Percentiles rank a stretch among this genome's conserved stretches.
Conservation (phyloP, 2,329 filamentous ascomycete species). For the Hirsutella rhossiliensis region DNA sequence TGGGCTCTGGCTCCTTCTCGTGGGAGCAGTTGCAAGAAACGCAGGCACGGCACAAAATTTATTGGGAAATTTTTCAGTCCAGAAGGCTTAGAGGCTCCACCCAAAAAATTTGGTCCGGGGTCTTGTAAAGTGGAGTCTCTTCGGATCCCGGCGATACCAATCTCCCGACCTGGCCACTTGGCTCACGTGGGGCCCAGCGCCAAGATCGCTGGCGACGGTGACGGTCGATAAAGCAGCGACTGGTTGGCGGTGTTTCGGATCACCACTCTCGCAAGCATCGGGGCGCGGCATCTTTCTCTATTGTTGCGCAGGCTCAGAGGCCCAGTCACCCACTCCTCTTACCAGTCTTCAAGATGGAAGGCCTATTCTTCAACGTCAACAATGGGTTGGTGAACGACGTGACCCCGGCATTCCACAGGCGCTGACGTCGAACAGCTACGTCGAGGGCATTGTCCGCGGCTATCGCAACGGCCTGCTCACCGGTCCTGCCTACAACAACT, state of each 20-base stretch:
- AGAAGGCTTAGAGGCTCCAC: slow-evolving; percentile 22
- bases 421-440: slow-evolving; percentile 51
- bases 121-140: slow-evolving; percentile 14
- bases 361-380: slow-evolving; percentile 87
- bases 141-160: slow-evolving; percentile 10
- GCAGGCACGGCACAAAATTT: not conserved
- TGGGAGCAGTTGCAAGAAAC: slow-evolving; percentile 19
- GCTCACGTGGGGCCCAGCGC: slow-evolving; percentile 9
- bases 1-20: slow-evolving; percentile 21
- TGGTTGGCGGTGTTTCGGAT: not conserved
- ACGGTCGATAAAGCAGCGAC: not conserved
- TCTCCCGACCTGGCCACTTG: slow-evolving; percentile 10
- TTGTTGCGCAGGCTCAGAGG: not conserved
- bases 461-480: slow-evolving; percentile 93
- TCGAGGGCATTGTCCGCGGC: slow-evolving; percentile 93
- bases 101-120: slow-evolving; percentile 24
- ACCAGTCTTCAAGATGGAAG: slow-evolving; percentile 53
- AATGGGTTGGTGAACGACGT: slow-evolving; percentile 53
- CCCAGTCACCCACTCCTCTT: not conserved
- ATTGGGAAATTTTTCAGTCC: slow-evolving; percentile 29
- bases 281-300: not conserved
- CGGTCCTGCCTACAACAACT: slow-evolving; percentile 80
- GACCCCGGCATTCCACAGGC: slow-evolving; percentile 9
- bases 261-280: not conserved
- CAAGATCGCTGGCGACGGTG: not conserved